These are phyloP conservation scores for Ascodesmis nigricans DNA, from an alignment of 495 filamentous ascomycete species.

Conservation along the genomic window DNA sequence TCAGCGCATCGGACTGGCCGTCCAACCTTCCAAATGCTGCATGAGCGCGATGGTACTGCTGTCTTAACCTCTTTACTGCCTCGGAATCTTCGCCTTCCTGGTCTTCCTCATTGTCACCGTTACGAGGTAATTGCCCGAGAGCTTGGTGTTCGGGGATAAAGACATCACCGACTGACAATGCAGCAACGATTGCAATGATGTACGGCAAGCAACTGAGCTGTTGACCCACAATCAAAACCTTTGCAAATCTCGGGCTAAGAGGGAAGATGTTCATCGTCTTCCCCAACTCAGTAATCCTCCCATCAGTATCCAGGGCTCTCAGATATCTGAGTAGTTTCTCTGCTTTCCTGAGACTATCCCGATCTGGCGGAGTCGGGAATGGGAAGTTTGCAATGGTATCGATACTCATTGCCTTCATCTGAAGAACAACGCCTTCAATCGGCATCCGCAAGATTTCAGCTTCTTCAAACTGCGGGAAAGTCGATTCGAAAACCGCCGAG, in stretches of 20 bases:
- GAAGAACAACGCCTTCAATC: constrained; percentile 75
- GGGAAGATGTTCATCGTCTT: constrained; percentile 69
- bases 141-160: constrained; percentile 73
- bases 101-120: constrained; percentile 12
- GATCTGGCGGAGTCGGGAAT: constrained; percentile 84
- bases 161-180: constrained; percentile 66
- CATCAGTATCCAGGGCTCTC: constrained; percentile 23
- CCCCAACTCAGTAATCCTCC: constrained; percentile 29
- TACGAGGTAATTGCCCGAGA: too few species aligned
- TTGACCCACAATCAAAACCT: constrained; percentile 73
- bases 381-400: constrained; percentile 85
- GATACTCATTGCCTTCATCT: constrained; percentile 87
- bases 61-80: constrained; percentile 25
- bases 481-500: constrained; percentile 77
- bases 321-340: constrained; percentile 44
- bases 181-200: constrained; percentile 71
- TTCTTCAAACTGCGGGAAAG: constrained; percentile 65
- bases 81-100: constrained; percentile 27
- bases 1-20: constrained; percentile 66
- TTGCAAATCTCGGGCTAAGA: constrained; percentile 68
- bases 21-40: constrained; percentile 62
- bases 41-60: constrained; percentile 54
- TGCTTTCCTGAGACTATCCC: constrained; percentile 55
- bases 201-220: constrained; percentile 65
- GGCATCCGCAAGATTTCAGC: constrained; percentile 85